phyloP scores from a whole-genome alignment of 176 grass and related monocot species.

The Saccharum spontaneum region DNA sequence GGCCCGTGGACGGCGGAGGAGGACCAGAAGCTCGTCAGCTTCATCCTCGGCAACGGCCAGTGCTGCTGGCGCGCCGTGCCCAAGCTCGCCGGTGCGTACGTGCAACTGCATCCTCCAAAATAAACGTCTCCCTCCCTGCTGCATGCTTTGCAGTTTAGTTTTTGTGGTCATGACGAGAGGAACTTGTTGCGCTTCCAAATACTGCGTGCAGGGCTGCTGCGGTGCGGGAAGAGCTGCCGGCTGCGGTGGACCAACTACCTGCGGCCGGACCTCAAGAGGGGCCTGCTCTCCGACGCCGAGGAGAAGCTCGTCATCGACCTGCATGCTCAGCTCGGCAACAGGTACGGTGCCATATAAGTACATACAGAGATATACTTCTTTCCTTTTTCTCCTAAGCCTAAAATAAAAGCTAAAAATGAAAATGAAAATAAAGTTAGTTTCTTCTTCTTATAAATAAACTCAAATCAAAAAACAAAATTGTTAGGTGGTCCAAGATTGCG shows the following conservation, averaged over 20 bases:
- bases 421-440: too few species aligned
- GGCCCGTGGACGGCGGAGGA: constrained; percentile 78
- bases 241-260: constrained; percentile 96
- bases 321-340: constrained; percentile 90
- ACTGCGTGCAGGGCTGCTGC: constrained; percentile 48
- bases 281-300: constrained; percentile 62
- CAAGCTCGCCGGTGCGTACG: constrained; percentile 71
- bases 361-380: too few species aligned
- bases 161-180: too few species aligned
- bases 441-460: too few species aligned
- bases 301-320: constrained; percentile 84
- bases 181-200: too few species aligned
- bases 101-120: too few species aligned
- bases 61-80: constrained; percentile 87
- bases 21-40: constrained; percentile 71
- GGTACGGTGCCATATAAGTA: too few species aligned
- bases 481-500: constrained; percentile 98
- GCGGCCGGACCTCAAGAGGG: constrained; percentile 87
- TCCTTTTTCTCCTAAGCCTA: too few species aligned
- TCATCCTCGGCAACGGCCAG: constrained; percentile 71
- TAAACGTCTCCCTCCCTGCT: too few species aligned
- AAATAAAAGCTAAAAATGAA: too few species aligned
- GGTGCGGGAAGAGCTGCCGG: constrained; percentile 98
- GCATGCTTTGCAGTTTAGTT: too few species aligned
- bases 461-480: too few species aligned